Conservation (phyloP, 2,329 filamentous ascomycete genomes). For the Stagonosporopsis rhizophila region DNA sequence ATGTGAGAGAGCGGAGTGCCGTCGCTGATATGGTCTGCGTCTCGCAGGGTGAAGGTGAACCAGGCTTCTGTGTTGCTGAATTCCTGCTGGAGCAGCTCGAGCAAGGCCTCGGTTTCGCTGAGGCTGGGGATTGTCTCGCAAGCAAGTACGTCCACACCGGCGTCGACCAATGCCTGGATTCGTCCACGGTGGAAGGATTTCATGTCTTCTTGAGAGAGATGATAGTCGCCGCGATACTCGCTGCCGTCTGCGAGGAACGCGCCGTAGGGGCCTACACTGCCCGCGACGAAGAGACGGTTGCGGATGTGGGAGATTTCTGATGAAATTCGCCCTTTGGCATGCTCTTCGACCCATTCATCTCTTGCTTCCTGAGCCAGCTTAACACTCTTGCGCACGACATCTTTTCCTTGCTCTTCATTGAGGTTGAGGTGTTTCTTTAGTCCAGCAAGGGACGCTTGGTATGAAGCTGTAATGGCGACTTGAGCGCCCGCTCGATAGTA, state of each 20-base stretch:
- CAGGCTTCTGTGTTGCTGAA: conserved; percentile 50
- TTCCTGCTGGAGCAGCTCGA: conserved; percentile 49
- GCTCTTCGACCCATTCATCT: conserved; percentile 35
- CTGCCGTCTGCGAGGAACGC: conserved; percentile 56
- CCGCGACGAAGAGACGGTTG: conserved; percentile 48
- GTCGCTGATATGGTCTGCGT: conserved; percentile 50
- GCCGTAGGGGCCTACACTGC: conserved; percentile 57
- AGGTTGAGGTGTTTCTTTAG: conserved; percentile 49
- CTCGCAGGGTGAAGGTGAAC: conserved; percentile 52
- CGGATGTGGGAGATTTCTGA: conserved; percentile 3
- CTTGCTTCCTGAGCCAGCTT: conserved; percentile 50
- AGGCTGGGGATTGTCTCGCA: conserved; percentile 56
- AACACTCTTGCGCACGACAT: conserved; percentile 52
- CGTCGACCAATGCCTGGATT: conserved; percentile 51
- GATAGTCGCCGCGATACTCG: conserved; percentile 56
- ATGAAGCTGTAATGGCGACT: conserved; percentile 57
- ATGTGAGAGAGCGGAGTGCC: conserved; percentile 50
- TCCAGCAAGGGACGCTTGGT: conserved; percentile 55
- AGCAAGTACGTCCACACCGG: conserved; percentile 54
- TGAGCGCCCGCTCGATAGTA: conserved; percentile 56
- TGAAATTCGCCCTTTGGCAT: conserved; percentile 1
- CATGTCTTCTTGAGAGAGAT: conserved; percentile 38
- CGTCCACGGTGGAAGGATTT: conserved; percentile 54
- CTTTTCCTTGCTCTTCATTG: conserved; percentile 40
- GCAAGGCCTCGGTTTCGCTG: conserved; percentile 49